Conservation (phyloP, 2,329 filamentous ascomycete species). For the Arthroderma sp. region DNA sequence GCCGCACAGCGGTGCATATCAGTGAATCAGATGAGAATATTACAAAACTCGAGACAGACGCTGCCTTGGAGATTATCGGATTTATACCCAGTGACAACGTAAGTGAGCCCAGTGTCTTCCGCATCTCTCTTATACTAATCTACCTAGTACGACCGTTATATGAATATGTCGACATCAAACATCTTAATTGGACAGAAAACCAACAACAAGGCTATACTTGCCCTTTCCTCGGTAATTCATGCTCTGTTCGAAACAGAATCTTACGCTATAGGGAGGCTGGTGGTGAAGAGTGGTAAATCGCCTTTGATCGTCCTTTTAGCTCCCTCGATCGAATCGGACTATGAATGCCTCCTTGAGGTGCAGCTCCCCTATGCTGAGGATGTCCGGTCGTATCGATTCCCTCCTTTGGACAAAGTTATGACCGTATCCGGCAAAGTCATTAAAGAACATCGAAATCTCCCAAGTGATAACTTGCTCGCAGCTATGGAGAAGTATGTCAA, state of each 20-base stretch:
- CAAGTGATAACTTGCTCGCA: constrained; percentile 56
- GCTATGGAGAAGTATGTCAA: constrained; percentile 91
- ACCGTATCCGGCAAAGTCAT: constrained; percentile 74
- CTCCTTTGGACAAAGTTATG: constrained; percentile 73
- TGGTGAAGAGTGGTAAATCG: constrained; percentile 68
- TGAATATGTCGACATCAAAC: constrained; percentile 70
- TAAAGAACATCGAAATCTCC: constrained; percentile 71
- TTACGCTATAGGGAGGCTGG: constrained; percentile 75
- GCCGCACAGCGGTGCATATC: constrained; percentile 80
- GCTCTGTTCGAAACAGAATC: constrained; percentile 73
- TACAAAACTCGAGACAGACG: constrained; percentile 68
- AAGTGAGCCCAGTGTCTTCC: constrained; percentile 13
- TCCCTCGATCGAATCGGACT: constrained; percentile 62
- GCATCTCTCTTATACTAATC: constrained; percentile 1
- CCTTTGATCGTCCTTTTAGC: constrained; percentile 66
- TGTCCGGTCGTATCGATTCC: constrained; percentile 77
- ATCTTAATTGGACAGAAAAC: constrained; percentile 63
- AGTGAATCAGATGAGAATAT: constrained; percentile 75
- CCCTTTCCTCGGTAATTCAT: constrained; percentile 78
- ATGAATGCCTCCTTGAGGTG: constrained; percentile 79
- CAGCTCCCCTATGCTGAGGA: constrained; percentile 91
- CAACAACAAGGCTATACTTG: constrained; percentile 71
- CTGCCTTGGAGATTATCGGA: constrained; percentile 68
- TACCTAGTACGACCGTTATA: constrained; percentile 61
- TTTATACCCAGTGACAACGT: constrained; percentile 66